Evolutionary conservation across 129 eudicot species (phyloP).

Genomic region (Centella asiatica): DNA sequence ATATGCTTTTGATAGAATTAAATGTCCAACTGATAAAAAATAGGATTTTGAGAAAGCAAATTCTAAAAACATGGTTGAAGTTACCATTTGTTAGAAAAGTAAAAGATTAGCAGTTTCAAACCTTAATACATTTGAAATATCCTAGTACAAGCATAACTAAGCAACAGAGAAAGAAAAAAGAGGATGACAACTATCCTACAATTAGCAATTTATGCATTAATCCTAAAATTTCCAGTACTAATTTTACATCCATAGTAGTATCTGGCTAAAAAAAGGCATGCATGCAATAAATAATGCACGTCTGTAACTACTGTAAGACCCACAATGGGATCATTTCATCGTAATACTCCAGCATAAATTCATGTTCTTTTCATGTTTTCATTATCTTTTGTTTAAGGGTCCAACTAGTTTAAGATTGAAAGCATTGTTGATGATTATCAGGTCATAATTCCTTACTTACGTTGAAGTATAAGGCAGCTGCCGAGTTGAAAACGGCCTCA

Average conservation of each 20-base stretch:
- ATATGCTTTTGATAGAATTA: background rate
- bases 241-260: background rate
- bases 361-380: no score
- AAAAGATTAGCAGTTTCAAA: background rate
- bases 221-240: background rate
- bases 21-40: no score
- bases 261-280: background rate
- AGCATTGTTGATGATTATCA: no score
- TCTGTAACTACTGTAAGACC: background rate
- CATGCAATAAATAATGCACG: background rate
- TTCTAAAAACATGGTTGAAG: background rate
- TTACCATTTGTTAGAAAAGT: background rate
- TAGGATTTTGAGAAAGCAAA: background rate
- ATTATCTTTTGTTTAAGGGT: no score
- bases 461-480: conserved; percentile 37
- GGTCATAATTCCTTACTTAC: conserved; percentile 26
- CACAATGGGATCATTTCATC: no score
- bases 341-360: no score
- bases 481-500: conserved; percentile 62
- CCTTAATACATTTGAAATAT: background rate
- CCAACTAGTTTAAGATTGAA: no score
- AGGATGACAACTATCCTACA: background rate
- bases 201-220: background rate
- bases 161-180: no score
- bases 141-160: background rate